A percentile compares a stretch with the other conserved stretches of the same genome.
Evolutionary conservation across 2,329 filamentous ascomycete species (phyloP).

Genomic region (Claviceps citrina): DNA sequence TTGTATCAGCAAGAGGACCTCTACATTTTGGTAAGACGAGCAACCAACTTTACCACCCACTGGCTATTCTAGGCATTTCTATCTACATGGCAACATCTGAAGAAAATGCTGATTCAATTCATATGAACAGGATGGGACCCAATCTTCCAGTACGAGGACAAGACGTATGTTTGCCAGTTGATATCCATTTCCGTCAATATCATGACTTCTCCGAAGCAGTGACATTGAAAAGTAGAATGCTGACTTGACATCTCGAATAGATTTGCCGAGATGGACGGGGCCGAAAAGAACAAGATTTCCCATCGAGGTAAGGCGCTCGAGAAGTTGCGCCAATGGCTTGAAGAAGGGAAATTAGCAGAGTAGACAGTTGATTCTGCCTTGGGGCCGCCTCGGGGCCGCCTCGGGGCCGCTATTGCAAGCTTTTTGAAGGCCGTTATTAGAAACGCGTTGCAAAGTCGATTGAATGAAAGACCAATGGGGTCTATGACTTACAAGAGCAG

Average conservation of each 20-base stretch:
- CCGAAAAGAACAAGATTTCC: slow-evolving; percentile 78
- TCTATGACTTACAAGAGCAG: slow-evolving; percentile 45
- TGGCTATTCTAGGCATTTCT: too few species aligned
- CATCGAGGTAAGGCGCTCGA: slow-evolving; percentile 77
- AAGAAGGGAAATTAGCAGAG: too few species aligned
- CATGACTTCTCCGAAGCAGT: not conserved
- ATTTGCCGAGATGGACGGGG: slow-evolving; percentile 87
- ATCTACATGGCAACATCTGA: not conserved
- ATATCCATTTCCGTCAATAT: not conserved
- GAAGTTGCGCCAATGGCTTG: slow-evolving; percentile 72
- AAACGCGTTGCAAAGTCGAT: not conserved
- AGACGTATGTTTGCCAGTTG: slow-evolving; percentile 43
- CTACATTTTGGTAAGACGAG: slow-evolving; percentile 57
- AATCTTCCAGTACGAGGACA: slow-evolving; percentile 82
- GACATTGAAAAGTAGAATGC: not conserved
- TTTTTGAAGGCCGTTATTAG: not conserved
- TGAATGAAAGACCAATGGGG: not conserved
- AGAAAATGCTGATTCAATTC: slow-evolving; percentile 1
- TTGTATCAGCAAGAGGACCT: slow-evolving; percentile 72
- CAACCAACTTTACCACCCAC: not conserved
- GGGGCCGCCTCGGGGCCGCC: too few species aligned
- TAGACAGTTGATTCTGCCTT: too few species aligned
- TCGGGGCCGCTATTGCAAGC: not conserved
- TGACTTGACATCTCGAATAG: slow-evolving; percentile 20
- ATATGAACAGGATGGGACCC: slow-evolving; percentile 68